phyloP scores from a whole-genome alignment of 164 flowering plant genomes.

The Kalanchoe fedtschenkoi region DNA sequence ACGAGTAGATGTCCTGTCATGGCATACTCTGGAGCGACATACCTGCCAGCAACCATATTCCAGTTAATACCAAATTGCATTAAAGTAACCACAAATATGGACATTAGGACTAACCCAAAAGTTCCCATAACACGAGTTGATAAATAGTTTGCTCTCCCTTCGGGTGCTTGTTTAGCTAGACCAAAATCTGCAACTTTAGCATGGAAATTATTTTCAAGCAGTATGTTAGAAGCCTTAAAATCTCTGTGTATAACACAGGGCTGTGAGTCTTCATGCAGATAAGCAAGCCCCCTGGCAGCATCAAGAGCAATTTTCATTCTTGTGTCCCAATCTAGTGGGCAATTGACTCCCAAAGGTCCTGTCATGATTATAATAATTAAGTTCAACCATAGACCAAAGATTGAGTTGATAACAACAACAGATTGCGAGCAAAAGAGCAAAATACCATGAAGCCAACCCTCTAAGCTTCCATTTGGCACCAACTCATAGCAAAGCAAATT shows the following conservation, averaged over 20 bases:
- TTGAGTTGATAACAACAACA: neutral
- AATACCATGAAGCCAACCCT: slow-evolving; percentile 97
- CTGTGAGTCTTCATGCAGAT: slow-evolving; percentile 95
- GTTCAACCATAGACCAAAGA: neutral
- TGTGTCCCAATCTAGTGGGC: slow-evolving; percentile 91
- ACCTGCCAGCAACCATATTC: slow-evolving; percentile 34
- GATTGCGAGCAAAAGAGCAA: neutral
- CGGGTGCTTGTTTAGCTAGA: slow-evolving; percentile 94
- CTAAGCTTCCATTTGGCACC: slow-evolving; percentile 93
- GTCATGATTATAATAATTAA: slow-evolving; percentile 5
- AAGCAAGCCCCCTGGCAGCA: slow-evolving; percentile 97
- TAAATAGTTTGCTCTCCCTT: slow-evolving; percentile 68
- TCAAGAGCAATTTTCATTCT: slow-evolving; percentile 99
- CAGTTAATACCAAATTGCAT: neutral
- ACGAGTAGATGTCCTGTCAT: slow-evolving; percentile 97
- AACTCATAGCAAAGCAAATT: slow-evolving; percentile 92
- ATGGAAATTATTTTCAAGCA: slow-evolving; percentile 83
- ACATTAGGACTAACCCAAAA: slow-evolving; percentile 58
- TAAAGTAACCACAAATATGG: neutral
- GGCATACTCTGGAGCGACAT: slow-evolving; percentile 98
- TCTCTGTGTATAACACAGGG: slow-evolving; percentile 97
- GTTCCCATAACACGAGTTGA: slow-evolving; percentile 99
- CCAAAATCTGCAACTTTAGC: slow-evolving; percentile 99
- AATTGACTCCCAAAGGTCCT: slow-evolving; percentile 81
- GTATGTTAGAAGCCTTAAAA: slow-evolving; percentile 92